Evolutionary conservation across 83 land plant species (phyloP), one percentile per base, ranked within the genome.

Genomic region (Picea abies): DNA sequence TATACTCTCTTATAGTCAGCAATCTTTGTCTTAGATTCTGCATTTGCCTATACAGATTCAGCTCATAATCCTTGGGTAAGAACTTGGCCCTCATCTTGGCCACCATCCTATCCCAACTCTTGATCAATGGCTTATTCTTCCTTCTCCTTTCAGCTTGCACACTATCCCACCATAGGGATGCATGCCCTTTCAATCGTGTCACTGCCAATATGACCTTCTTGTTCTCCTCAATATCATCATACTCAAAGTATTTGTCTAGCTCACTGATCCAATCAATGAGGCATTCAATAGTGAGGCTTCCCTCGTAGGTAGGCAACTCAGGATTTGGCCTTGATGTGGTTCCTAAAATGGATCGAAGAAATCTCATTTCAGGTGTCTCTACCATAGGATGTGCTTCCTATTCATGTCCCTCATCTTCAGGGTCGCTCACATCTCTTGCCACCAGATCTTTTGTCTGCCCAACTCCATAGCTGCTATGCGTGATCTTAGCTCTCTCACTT

Each of bases 101-200:
- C n/a, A n/a, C 66, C 66, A 63, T 63, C 66, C n/a, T 63, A 63
- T 63, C 66, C 66, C 66, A 20, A 2, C n/a, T 63, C 66, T 63
- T 63, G 22, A 63, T 63, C n/a, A 19, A 19, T 20, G 19, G 23
- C 66, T 63, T 63, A 17, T 17, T 22, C 3, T 63, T 63, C 14
- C 5, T 63, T 17, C 1, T 19, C 66, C 66, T 63, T 22, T 63
- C 66, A 63, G 25, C 66, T 22, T 63, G 66, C 2, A 63, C 25
- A 63, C 66, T 63, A 4, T 63, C n/a, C 66, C 66, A 63, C 66
- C 66, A 63, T 20, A 20, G 5, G 23, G n/a, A 63, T 5, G 66
- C 22, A 63, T 63, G 66, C 23, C 66, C 66, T 17, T 63, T 63
- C 22, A 63, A 20, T 22, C n/a, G 10, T 16, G 66, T 19, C 7